Conservation (phyloP, 805 yeast species). For the Cyberlindnera bimundalis region DNA sequence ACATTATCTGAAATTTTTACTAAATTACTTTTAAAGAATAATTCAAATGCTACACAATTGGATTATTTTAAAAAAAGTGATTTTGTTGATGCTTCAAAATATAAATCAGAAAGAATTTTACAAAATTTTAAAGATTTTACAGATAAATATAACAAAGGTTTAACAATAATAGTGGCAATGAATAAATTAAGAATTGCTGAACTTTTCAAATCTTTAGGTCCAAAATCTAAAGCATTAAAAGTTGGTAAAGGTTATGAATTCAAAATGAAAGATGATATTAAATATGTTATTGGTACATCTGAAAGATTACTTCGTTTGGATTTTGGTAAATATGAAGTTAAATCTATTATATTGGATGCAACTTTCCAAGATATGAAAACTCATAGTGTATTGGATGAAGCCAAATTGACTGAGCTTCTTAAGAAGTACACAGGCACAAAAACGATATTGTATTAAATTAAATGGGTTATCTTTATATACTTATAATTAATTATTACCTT, state of each 20-base stretch:
- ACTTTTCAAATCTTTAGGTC: constrained; percentile 56
- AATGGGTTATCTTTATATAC: too few species aligned
- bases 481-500: too few species aligned
- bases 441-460: constrained; percentile 24
- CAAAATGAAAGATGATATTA: constrained; percentile 26
- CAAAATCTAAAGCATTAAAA: constrained; percentile 25
- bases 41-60: constrained; percentile 67
- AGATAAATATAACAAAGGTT: constrained; percentile 43
- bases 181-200: constrained; percentile 90
- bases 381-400: constrained; percentile 26
- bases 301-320: constrained; percentile 23
- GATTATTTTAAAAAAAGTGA: constrained; percentile 61
- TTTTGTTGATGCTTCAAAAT: constrained; percentile 61
- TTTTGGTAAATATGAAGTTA: constrained; percentile 20
- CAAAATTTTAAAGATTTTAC: constrained; percentile 56
- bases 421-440: constrained; percentile 26
- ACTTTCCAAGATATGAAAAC: constrained; percentile 28
- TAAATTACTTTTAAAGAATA: constrained; percentile 50
- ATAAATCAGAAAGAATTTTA: constrained; percentile 48
- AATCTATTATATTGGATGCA: constrained; percentile 27
- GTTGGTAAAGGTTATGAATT: constrained; percentile 29
- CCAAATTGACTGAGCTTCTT: constrained; percentile 21
- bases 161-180: constrained; percentile 53
- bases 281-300: constrained; percentile 27
- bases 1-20: constrained; percentile 68